Evolutionary conservation across 768 basidiomycete species (phyloP).

Genomic region (Pleurotus sapidus): DNA sequence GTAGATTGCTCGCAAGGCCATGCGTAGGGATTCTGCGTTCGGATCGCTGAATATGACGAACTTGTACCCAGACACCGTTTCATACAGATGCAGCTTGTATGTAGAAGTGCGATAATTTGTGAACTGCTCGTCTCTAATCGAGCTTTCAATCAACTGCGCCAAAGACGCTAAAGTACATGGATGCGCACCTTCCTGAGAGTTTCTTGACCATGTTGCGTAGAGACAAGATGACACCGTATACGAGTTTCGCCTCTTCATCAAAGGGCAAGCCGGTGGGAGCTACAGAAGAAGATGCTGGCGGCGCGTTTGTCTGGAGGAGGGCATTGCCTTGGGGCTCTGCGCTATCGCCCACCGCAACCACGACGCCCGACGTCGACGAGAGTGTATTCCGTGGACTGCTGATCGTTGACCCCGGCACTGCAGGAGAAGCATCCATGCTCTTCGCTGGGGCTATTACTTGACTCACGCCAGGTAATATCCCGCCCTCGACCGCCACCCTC

Average conservation of each 20-base stretch:
- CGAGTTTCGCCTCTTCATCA: conserved; percentile 96
- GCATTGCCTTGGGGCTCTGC: conserved; percentile 30
- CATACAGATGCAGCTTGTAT: conserved; percentile 93
- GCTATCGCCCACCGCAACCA: conserved; percentile 57
- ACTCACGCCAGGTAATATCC: conserved; percentile 78
- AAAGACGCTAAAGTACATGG: background rate
- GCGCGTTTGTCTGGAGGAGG: conserved; percentile 30
- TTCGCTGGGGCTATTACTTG: conserved; percentile 48
- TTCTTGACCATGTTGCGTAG: conserved; percentile 95
- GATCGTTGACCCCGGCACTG: conserved; percentile 34
- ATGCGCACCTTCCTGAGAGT: conserved; percentile 73
- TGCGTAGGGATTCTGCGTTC: conserved; percentile 75
- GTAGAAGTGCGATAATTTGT: conserved; percentile 86
- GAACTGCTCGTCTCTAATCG: conserved; percentile 82
- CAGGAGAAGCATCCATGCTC: conserved; percentile 16
- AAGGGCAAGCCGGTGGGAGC: conserved; percentile 72
- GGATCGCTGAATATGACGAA: conserved; percentile 94
- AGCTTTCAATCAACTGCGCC: background rate
- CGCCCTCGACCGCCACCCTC: conserved; percentile 68
- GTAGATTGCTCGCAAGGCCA: conserved; percentile 85
- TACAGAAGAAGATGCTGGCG: conserved; percentile 17
- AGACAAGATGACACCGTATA: conserved; percentile 93
- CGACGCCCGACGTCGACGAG: conserved; percentile 59
- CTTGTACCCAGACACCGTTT: conserved; percentile 90
- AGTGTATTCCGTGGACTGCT: conserved; percentile 68